phyloP scores from a whole-genome alignment of 2,329 filamentous ascomycete species.

The Sordariomycetes sp. region DNA sequence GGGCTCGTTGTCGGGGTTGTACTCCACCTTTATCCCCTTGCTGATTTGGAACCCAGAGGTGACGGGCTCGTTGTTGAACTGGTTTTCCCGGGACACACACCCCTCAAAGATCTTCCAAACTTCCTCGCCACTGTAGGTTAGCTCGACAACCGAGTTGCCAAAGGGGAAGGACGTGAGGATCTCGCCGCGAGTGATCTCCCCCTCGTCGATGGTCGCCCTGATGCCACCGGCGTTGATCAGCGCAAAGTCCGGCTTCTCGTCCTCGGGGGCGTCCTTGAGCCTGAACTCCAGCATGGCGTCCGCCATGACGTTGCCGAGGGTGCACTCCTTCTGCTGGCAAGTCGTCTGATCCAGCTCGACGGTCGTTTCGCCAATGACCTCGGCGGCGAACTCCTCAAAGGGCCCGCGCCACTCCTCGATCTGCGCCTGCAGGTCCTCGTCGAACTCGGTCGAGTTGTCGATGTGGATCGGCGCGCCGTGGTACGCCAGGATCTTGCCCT shows the following conservation, averaged over 20 bases:
- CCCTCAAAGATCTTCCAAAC: slow-evolving; percentile 50
- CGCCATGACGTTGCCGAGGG: slow-evolving; percentile 42
- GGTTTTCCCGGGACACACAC: slow-evolving; percentile 41
- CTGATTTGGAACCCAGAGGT: slow-evolving; percentile 53
- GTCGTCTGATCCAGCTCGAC: slow-evolving; percentile 47
- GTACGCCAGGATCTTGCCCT: slow-evolving; percentile 52
- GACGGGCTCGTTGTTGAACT: slow-evolving; percentile 39
- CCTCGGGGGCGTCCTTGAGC: slow-evolving; percentile 30
- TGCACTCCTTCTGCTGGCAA: slow-evolving; percentile 48
- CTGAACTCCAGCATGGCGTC: slow-evolving; percentile 54
- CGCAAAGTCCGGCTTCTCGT: slow-evolving; percentile 38
- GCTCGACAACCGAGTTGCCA: slow-evolving; percentile 51
- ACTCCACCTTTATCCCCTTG: slow-evolving; percentile 42
- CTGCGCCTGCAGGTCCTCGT: slow-evolving; percentile 43
- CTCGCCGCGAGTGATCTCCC: slow-evolving; percentile 51
- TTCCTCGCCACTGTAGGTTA: slow-evolving; percentile 39
- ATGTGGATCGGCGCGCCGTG: slow-evolving; percentile 54
- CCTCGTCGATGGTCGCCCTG: slow-evolving; percentile 50
- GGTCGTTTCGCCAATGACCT: slow-evolving; percentile 44
- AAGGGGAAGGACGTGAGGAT: slow-evolving; percentile 57
- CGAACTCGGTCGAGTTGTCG: slow-evolving; percentile 48
- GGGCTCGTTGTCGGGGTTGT: slow-evolving; percentile 38
- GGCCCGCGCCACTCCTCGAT: slow-evolving; percentile 48
- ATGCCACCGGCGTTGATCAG: slow-evolving; percentile 55
- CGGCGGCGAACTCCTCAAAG: slow-evolving; percentile 47